Percentiles rank a stretch among this genome's conserved stretches.
Conservation (phyloP, 2,329 filamentous ascomycete genomes). For the Aspergillus clavatus region DNA sequence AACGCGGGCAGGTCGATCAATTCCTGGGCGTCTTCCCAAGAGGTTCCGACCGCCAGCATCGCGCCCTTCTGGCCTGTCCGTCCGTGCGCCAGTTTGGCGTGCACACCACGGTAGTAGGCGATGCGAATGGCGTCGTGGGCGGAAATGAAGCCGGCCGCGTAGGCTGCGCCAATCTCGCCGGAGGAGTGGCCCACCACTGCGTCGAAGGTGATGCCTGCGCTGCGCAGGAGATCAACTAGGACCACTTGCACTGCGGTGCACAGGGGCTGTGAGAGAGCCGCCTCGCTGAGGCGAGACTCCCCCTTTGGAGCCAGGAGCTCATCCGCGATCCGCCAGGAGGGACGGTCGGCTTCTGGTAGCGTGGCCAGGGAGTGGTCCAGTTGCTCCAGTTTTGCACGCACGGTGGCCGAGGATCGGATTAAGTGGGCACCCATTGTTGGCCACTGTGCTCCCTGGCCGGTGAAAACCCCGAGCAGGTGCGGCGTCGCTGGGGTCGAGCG, state of each 20-base stretch:
- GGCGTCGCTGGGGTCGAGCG: neutral
- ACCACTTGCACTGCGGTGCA: conserved; percentile 26
- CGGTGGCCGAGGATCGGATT: conserved; percentile 3
- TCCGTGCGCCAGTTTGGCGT: conserved; percentile 16
- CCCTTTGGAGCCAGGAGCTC: too few species aligned
- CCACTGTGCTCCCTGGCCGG: conserved; percentile 7
- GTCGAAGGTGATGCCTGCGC: conserved; percentile 30
- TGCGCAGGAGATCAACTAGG: conserved; percentile 22
- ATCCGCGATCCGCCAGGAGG: conserved; percentile 15
- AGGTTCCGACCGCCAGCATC: conserved; percentile 48
- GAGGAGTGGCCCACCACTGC: conserved; percentile 48
- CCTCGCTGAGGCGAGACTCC: too few species aligned
- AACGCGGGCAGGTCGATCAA: conserved; percentile 25
- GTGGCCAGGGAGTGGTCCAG: conserved; percentile 16
- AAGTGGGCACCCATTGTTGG: conserved; percentile 3
- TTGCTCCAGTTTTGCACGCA: conserved; percentile 8
- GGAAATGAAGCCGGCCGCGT: conserved; percentile 45
- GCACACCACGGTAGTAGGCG: conserved; percentile 45
- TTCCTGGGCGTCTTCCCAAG: conserved; percentile 32
- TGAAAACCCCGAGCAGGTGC: neutral
- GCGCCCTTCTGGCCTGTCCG: conserved; percentile 28
- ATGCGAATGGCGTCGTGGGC: conserved; percentile 41
- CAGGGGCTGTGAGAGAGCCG: conserved; percentile 23
- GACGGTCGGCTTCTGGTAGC: conserved; percentile 17
- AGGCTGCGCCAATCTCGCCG: conserved; percentile 51